Evolutionary conservation across 2,329 filamentous ascomycete genomes (phyloP).

Genomic region (Colletotrichum nymphaeae): DNA sequence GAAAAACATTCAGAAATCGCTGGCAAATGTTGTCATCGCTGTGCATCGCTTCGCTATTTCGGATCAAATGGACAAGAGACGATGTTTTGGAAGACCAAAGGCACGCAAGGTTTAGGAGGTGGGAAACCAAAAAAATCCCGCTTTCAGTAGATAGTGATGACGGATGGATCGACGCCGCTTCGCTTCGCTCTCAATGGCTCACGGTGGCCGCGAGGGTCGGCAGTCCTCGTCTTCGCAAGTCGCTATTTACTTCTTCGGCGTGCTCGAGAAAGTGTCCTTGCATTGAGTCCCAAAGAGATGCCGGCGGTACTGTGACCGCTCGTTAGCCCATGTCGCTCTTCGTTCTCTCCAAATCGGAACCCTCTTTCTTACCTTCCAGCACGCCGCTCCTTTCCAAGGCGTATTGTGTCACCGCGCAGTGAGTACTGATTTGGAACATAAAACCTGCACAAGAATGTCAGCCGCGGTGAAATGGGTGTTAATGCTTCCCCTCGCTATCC

Average conservation of each 20-base stretch:
- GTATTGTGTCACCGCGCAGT: conserved; percentile 41
- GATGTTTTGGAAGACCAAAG: no score
- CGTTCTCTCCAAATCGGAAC: no score
- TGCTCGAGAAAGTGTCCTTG: conserved; percentile 38
- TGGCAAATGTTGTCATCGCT: not conserved
- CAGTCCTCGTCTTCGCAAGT: conserved; percentile 22
- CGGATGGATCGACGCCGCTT: not conserved
- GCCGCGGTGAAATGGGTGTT: conserved; percentile 39
- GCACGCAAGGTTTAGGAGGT: not conserved
- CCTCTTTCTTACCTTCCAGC: conserved; percentile 29
- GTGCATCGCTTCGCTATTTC: conserved; percentile 8
- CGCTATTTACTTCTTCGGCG: conserved; percentile 36
- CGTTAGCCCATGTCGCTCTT: not conserved
- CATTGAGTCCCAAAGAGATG: conserved; percentile 38
- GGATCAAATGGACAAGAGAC: not conserved
- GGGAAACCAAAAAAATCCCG: no score
- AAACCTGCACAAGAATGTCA: conserved; percentile 43
- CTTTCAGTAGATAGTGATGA: not conserved
- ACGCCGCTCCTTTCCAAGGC: conserved; percentile 34
- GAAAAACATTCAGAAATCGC: not conserved
- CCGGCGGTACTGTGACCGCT: conserved; percentile 32
- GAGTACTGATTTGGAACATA: conserved; percentile 43
- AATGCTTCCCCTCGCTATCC: not conserved
- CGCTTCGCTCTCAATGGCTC: not conserved
- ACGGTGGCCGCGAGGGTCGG: not conserved